A percentile compares a stretch with the other conserved stretches of the same genome.
These are phyloP conservation scores for Alloteropsis semialata DNA, from an alignment of 176 grass and related monocot genomes.

Conservation along the genomic window DNA sequence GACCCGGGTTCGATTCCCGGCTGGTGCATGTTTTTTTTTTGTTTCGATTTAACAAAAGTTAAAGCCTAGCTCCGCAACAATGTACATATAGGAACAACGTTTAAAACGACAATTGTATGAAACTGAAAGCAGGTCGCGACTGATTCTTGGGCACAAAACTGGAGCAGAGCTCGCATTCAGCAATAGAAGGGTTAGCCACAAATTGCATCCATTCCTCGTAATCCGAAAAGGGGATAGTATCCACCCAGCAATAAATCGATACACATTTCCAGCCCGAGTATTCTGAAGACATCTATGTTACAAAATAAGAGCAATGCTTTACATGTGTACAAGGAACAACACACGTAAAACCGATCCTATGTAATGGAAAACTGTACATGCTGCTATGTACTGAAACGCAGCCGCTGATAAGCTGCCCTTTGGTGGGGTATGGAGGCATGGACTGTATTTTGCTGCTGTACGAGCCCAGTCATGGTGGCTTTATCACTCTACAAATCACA, in stretches of 20 bases:
- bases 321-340: conserved; percentile 51
- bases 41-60: too few relatives aligned
- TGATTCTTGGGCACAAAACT: background rate
- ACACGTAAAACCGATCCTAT: conserved; percentile 23
- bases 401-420: background rate
- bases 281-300: conserved; percentile 44
- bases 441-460: background rate
- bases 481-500: background rate
- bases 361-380: conserved; percentile 60
- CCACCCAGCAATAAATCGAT: conserved; percentile 19
- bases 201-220: background rate
- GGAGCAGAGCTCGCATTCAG: background rate
- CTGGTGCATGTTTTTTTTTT: conserved; percentile 30
- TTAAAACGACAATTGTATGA: too few relatives aligned
- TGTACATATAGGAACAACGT: background rate
- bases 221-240: background rate
- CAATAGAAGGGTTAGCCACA: background rate
- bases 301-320: conserved; percentile 39
- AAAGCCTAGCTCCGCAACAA: too few relatives aligned
- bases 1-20: conserved; percentile 57
- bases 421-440: background rate
- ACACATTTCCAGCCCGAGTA: conserved; percentile 14
- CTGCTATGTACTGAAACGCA: conserved; percentile 50
- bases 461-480: background rate
- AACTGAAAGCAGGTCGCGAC: too few relatives aligned